Base-by-base conservation (phyloP, 345 rosid species). In the Hibiscus trionum region DNA sequence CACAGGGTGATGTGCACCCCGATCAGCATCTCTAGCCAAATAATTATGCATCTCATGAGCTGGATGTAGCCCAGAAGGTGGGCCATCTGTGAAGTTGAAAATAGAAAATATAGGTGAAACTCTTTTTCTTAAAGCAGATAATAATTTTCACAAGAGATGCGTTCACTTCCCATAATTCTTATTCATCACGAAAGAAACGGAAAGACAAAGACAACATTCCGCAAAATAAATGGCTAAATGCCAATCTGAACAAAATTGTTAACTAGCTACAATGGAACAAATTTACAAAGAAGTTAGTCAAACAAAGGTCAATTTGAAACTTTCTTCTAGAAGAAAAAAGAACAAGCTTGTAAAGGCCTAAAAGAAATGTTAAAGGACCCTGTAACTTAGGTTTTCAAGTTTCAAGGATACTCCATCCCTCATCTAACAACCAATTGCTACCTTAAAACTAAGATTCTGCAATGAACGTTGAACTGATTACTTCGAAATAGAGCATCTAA, bases 11-110 rank as follows among this genome's bases (percentile, higher is more conserved):
- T 61, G 71, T 27, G 82, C 81, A 64, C 69, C 77, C 12, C 73
- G 81, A 73, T 86, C 97, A 82, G 84, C 92, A 24, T 88, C 92
- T n/a, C 83, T 82, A 4, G 83, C 76, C 26, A 71, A 82, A 77
- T 87, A 88, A 73, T 77, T 76, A 73, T 78, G 91, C 72, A 82
- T 69, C 55, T 90, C 91, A 52, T 79, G 81, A 24, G 79, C 80
- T 61, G 85, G 72, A 58, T 78, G 80, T 66, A 82, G 9, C 59
- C 83, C 87, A 74, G 86, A 76, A 42, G 75, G 72, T 67, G 82
- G 83, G 55, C 76, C 60, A 72, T 89, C 96, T 86, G 71, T 73
- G 69, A 46, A 26, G 9, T 60, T 29, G 42, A 46, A 57, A 61
- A n/a, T 11, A 21, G 3, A 59, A 44, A 4, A 71, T 16, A 15